Evolutionary conservation across 192 early-diverging fungal genomes (phyloP), one percentile per base, ranked within the genome.

Genomic region (Phlyctochytrium planicorne): DNA sequence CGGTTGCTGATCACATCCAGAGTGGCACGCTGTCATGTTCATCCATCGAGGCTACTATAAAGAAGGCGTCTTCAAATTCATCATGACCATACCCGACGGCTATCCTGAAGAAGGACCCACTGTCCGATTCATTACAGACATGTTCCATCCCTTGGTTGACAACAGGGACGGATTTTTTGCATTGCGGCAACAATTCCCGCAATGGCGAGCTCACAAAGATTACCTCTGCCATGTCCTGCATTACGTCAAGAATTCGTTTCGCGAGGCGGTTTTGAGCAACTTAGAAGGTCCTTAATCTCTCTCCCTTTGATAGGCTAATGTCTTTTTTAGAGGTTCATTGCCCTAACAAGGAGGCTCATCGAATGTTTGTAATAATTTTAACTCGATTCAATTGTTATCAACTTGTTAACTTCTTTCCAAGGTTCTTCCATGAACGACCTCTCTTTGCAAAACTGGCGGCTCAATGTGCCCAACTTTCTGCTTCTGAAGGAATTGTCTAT

Each of bases 11-110:
- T 55, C 60, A 30, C 2, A n/a, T 17, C 3, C 57, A 87, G 91
- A 84, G 57, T 95, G 93, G 93, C 85, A 89, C 67, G 94, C 92
- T 0, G 87, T 89, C 3, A 74, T 97, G 32, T 94, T 95, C 75
- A 77, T 97, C 33, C 91, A 94, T 74, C 88, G 91, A 33, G 94
- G 94, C 32, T 95, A 89, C 77, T 97, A 93, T 77, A 86, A 87
- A 32, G 88, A 91, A 53, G 93, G 89, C 0, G 93, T 95, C 3
- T 91, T 97, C 73, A 91, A 94, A 66, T 97, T 95, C 79, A 73
- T 87, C 70, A 77, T 95, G 50, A 71, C 82, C 24, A 93, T 95
- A 52, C 92, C 92, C 24, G 75, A 76, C 50, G 82, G 86, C 30
- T 95, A 97, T 72, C 94, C 94, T n/a, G 73, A 82, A 14, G 69